Base-by-base conservation (phyloP, 2,329 filamentous ascomycete genomes). In the Ascochyta rabiei region DNA sequence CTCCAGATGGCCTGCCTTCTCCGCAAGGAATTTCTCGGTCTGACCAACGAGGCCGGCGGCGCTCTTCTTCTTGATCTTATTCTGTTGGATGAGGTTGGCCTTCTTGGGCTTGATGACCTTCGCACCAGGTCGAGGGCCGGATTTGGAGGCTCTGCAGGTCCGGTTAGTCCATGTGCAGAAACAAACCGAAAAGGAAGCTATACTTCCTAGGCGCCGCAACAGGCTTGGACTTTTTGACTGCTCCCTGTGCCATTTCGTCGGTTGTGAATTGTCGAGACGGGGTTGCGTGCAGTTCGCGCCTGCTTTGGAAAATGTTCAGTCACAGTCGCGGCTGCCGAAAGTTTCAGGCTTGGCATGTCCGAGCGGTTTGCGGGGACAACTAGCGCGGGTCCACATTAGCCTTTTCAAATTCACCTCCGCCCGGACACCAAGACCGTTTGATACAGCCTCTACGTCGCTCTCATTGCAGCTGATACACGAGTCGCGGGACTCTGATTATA, bases 1-100 rank as follows among this genome's bases (percentile, higher is more conserved):
- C 73, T 91, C 88, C 67, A 90, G 67, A 80, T 91, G 88, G 13
- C 88, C 88, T 5, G 87, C 88, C 66, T 84, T 84, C 57, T 85
- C 79, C 12, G 87, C 88, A 9, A 90, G 79, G 59, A 81, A 82
- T 57, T 83, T 82, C 69, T 91, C 88, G n/a, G 88, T 90, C 76
- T 85, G 80, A 0, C 82, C 82, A 3, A 82, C 83, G 35, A 90
- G 74, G 0, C 86, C 86, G 0, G 84, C 78, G 0, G 85, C 81
- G 58, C 85, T 79, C 81, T 89, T 88, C 82, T 82, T 89, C 47
- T 82, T 85, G 70, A 89, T 79, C 66, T 86, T 85, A 60, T 84
- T 78, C 68, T 86, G 81, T 69, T 82, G 81, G 34, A 87, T 80
- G 47, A 89, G 75, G 2, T 77, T 77, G 6, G 81, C 74, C 59